Percentiles rank a stretch among this genome's conserved stretches.
Conservation (phyloP, 495 filamentous ascomycete genomes). For the Tuber magnatum region DNA sequence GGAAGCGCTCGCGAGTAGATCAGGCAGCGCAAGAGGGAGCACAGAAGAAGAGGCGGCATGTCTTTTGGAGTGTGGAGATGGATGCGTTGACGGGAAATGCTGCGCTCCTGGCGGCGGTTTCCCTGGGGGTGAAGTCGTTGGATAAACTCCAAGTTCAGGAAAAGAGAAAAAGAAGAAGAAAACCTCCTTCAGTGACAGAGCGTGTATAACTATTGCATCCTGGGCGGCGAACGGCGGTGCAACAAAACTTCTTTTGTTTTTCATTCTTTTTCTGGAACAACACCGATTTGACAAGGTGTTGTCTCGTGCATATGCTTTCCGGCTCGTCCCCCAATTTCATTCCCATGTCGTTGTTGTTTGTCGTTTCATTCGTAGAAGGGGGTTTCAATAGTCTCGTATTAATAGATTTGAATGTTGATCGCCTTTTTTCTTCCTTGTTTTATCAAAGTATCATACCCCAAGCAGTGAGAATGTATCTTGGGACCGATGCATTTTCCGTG, state of each 20-base stretch:
- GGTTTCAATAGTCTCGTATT: background rate
- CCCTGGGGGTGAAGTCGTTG: background rate
- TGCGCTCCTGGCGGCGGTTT: slow-evolving; percentile 45
- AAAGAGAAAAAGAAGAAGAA: background rate
- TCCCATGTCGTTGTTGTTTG: background rate
- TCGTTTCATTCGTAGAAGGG: background rate
- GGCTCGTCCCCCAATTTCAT: background rate
- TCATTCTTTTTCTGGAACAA: background rate
- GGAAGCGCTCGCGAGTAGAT: slow-evolving; percentile 36
- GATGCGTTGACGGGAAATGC: slow-evolving; percentile 68
- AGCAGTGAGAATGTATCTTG: background rate
- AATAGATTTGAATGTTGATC: background rate
- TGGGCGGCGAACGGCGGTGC: background rate
- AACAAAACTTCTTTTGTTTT: background rate
- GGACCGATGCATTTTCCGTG: background rate
- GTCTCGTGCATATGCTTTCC: background rate
- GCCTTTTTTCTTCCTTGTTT: background rate
- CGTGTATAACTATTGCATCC: background rate
- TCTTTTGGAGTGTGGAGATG: slow-evolving; percentile 77
- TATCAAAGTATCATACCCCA: background rate
- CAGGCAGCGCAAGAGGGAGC: slow-evolving; percentile 41
- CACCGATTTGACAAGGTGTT: background rate
- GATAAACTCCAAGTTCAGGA: background rate
- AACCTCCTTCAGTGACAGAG: background rate
- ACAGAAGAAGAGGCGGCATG: slow-evolving; percentile 56